phyloP scores from a whole-genome alignment of 225 moss, liverwort and hornwort genomes.

The Antitrichia curtipendula region DNA sequence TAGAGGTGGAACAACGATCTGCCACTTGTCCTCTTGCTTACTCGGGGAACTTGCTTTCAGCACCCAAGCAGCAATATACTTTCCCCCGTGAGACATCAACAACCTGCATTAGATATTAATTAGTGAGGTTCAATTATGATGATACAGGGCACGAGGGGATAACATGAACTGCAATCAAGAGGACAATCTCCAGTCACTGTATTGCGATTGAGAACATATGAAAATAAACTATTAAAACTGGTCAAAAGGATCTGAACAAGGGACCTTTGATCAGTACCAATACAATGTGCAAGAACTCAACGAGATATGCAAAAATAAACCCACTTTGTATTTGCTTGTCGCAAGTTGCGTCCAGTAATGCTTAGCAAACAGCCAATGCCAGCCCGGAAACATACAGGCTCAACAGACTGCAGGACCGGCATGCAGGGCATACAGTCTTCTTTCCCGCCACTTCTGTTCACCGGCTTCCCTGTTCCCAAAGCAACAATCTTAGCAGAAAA shows the following conservation, averaged over 20 bases:
- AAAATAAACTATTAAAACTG: background rate
- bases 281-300: background rate
- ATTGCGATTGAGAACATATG: background rate
- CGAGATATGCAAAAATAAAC: background rate
- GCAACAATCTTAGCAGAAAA: background rate
- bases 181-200: background rate
- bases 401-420: constrained; percentile 57
- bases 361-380: constrained; percentile 47
- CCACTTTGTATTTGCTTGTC: constrained; percentile 50
- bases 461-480: constrained; percentile 24
- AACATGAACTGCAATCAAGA: background rate
- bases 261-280: background rate
- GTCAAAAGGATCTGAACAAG: background rate
- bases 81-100: constrained; percentile 70
- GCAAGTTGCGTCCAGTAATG: constrained; percentile 62
- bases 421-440: constrained; percentile 46
- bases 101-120: constrained; percentile 31
- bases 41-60: constrained; percentile 15
- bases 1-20: constrained; percentile 49
- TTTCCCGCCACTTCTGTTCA: constrained; percentile 27
- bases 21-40: constrained; percentile 18
- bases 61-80: constrained; percentile 49
- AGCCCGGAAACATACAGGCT: constrained; percentile 65
- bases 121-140: background rate
- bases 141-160: background rate